phyloP scores from a whole-genome alignment of 2,329 filamentous ascomycete species.

The Alternaria triticina region DNA sequence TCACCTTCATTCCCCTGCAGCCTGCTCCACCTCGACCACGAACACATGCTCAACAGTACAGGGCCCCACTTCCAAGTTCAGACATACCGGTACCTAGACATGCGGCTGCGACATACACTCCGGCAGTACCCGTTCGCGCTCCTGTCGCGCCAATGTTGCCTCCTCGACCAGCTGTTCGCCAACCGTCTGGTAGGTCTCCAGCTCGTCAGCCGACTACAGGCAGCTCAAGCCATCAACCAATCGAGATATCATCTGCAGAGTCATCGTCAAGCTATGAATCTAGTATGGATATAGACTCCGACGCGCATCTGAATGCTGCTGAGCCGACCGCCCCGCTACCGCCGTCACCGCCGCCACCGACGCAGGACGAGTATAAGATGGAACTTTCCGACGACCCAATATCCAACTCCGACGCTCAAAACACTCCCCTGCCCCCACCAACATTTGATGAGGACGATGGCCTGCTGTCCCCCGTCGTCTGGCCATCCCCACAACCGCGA shows the following conservation, averaged over 20 bases:
- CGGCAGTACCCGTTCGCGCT: neutral
- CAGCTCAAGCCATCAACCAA: neutral
- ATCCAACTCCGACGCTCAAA: neutral
- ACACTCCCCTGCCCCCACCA: neutral
- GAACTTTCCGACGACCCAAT: neutral
- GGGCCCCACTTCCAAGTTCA: neutral
- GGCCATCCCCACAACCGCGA: neutral
- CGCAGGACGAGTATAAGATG: neutral
- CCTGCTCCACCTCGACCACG: neutral
- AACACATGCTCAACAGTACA: neutral
- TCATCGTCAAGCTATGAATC: neutral
- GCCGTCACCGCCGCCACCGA: neutral
- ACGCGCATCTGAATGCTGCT: neutral
- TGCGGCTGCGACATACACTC: neutral
- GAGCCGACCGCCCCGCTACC: neutral
- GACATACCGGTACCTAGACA: neutral
- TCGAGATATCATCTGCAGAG: neutral
- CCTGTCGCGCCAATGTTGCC: neutral
- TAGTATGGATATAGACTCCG: neutral
- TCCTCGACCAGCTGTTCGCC: neutral
- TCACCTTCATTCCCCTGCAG: neutral
- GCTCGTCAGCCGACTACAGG: neutral
- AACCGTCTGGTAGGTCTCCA: neutral
- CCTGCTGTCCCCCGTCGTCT: neutral
- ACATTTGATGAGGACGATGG: neutral